Base-by-base conservation (phyloP, 768 basidiomycete genomes). In the Suillus luteus region DNA sequence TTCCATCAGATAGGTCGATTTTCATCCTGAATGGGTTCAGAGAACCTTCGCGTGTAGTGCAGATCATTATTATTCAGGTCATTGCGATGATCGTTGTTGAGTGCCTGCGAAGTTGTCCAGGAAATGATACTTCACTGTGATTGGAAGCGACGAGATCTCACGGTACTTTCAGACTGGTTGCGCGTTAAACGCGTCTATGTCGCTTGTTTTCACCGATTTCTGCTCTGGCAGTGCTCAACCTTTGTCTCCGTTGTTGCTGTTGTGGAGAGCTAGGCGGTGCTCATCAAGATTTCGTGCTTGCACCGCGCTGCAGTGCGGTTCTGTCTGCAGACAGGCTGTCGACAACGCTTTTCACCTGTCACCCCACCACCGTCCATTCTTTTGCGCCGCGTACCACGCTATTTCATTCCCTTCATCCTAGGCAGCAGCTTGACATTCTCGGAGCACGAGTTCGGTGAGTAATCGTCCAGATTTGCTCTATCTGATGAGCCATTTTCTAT, bases 401-500 rank as follows among this genome's bases (percentile, higher is more conserved):
- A 57, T 27, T 57, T 40, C 24, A 24, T 58, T 31, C 24, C 24
- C 57, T 57, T 57, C 33, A 54, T 54, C 19, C 24, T 9, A 24
- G 15, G 22, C 15, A 40, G 10, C 38, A 27, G 24, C 14, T 17
- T 27, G 38, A 15, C 38, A 57, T 24, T 40, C 8, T 27, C 38
- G 12, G 38, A 58, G 24, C 17, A 41, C 2, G 57, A 58, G 9
- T 58, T 58, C 10, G 57, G 57, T 58, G 40, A 58, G 57, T 58
- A 24, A 19, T 17, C 1, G 27, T 41, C 40, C 22, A 8, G 24
- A 58, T 10, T 58, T 11, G 40, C 24, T 41, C 19, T 35, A 31
- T 58, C 40, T 41, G 57, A 41, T 58, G 40, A 41, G 40, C 57
- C 40, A 12, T 41, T 58, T 54, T 66, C 35, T 55, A 60, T 58